Evolutionary conservation across 305 asterid species (phyloP).

Genomic region (Fraxinus baroniana): DNA sequence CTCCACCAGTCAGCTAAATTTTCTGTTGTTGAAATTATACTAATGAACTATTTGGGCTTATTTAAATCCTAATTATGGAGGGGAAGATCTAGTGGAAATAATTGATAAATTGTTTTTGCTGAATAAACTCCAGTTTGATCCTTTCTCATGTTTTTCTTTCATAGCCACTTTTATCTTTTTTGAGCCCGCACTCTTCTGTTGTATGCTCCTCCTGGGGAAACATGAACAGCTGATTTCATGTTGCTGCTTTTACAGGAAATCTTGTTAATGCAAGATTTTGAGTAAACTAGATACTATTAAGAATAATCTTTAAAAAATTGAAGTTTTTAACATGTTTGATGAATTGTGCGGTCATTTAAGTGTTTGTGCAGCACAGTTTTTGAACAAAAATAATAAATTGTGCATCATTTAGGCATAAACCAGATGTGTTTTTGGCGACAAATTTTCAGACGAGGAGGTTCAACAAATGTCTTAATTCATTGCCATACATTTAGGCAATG

Average conservation of each 20-base stretch:
- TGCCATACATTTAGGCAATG: neutral
- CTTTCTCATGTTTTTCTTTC: neutral
- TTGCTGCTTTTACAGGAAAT: neutral
- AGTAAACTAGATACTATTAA: neutral
- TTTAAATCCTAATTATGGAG: neutral
- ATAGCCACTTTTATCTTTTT: neutral
- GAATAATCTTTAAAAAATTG: neutral
- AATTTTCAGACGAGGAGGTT: neutral
- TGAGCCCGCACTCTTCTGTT: neutral
- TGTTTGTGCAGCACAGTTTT: neutral
- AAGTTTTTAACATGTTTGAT: neutral
- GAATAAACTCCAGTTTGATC: neutral
- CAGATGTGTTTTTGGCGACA: neutral
- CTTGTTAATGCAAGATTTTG: neutral
- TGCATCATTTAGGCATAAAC: neutral
- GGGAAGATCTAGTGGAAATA: neutral
- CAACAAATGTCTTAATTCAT: neutral
- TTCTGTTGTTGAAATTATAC: constrained; percentile 7
- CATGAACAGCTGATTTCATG: neutral
- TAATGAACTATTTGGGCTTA: neutral
- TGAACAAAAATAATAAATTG: too few relatives aligned
- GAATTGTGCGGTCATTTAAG: neutral
- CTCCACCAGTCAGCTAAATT: constrained; percentile 40
- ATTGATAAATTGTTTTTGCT: neutral
- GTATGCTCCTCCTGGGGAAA: neutral